Evolutionary conservation across 225 moss, liverwort and hornwort species (phyloP).

Genomic region (Climacium dendroides): DNA sequence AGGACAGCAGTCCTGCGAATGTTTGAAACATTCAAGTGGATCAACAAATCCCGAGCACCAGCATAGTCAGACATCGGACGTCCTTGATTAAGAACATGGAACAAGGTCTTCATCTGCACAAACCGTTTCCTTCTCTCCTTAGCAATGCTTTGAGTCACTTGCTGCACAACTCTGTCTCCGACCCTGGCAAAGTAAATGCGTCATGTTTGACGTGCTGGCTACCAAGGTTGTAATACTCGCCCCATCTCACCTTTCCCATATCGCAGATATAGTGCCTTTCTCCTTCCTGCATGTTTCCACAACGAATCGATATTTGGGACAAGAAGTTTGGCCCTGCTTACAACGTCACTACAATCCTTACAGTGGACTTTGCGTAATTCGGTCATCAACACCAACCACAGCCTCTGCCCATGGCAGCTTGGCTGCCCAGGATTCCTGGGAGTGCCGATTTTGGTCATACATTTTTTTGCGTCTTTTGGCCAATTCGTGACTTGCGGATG

Average conservation of each 20-base stretch:
- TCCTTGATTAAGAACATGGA: not conserved
- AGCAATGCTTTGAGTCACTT: not conserved
- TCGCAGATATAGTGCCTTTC: not conserved
- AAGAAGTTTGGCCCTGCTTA: not conserved
- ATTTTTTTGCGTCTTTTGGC: not conserved
- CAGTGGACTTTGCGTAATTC: not conserved
- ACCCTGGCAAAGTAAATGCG: not conserved
- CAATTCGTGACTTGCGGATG: not conserved
- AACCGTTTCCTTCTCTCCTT: not conserved
- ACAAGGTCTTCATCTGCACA: not conserved
- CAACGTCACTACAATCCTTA: not conserved
- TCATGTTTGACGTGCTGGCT: not conserved
- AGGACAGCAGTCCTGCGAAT: not conserved
- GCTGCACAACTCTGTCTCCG: not conserved
- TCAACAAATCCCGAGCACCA: not conserved
- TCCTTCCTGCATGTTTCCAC: too few species aligned
- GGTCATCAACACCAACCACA: not conserved
- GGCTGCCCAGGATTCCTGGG: not conserved
- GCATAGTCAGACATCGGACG: not conserved
- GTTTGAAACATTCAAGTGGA: not conserved
- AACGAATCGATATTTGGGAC: not conserved
- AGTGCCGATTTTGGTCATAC: not conserved
- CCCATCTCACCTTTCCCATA: not conserved
- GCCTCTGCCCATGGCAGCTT: not conserved
- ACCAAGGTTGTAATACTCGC: not conserved